Evolutionary conservation across 2,329 filamentous ascomycete genomes (phyloP).

Genomic region (Aspergillus fumigatus): DNA sequence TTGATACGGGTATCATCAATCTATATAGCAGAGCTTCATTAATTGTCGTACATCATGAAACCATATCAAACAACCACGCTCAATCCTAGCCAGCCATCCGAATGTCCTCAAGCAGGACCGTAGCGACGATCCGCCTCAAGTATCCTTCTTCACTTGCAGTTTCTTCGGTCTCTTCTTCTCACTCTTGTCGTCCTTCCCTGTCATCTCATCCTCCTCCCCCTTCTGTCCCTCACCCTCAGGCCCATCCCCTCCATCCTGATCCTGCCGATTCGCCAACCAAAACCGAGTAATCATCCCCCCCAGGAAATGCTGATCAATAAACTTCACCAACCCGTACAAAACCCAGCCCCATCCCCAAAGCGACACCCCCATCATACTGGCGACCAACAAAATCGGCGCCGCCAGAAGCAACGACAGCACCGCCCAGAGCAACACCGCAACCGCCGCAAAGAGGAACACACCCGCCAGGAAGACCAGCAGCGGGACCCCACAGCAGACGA

Average conservation of each 20-base stretch:
- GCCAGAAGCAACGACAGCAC: constrained; percentile 28
- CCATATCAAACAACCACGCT: too few relatives aligned
- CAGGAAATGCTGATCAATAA: neutral
- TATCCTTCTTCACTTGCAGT: neutral
- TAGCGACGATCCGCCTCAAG: neutral
- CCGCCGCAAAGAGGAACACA: constrained; percentile 29
- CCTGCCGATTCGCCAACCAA: neutral
- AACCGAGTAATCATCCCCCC: neutral
- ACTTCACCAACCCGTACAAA: constrained; percentile 14
- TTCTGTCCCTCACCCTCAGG: neutral
- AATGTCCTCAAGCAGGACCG: neutral
- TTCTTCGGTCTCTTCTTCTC: neutral
- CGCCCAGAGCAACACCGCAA: constrained; percentile 28
- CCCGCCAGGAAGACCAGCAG: constrained; percentile 30
- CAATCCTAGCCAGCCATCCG: too few relatives aligned
- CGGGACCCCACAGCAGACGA: constrained; percentile 33
- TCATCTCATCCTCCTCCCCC: too few relatives aligned
- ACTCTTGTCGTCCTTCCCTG: neutral
- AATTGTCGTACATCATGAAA: too few relatives aligned
- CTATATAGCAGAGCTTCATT: too few relatives aligned
- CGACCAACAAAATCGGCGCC: constrained; percentile 26
- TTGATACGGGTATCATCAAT: too few relatives aligned
- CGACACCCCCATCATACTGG: constrained; percentile 25
- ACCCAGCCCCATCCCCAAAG: constrained; percentile 30
- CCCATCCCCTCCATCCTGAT: neutral